Evolutionary conservation across 169 alveolate genomes (phyloP).

Genomic region (Eimeria tenella): DNA sequence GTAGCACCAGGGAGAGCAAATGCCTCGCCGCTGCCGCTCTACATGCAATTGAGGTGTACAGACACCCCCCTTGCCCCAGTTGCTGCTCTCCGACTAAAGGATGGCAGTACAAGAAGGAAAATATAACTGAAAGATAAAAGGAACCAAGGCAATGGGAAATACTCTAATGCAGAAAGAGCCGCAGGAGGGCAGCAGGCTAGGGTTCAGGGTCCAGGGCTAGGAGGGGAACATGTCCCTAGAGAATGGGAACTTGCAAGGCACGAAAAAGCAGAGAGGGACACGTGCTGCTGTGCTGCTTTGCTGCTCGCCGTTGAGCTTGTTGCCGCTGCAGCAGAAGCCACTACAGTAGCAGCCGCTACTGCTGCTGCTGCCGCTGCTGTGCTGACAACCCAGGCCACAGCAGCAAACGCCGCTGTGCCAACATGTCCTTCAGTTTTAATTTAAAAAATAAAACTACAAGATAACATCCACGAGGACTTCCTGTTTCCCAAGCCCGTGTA

Average conservation of each 20-base stretch:
- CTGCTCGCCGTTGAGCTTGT: constrained; percentile 26
- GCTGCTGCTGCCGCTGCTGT: constrained; percentile 43
- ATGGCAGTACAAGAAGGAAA: constrained; percentile 9
- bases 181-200: constrained; percentile 57
- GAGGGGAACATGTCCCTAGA: constrained; percentile 46
- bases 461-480: not conserved
- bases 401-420: not conserved
- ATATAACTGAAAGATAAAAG: constrained; percentile 15
- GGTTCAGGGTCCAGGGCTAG: constrained; percentile 24
- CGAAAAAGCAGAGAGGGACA: constrained; percentile 52
- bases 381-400: constrained; percentile 20
- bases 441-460: not conserved
- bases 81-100: constrained; percentile 51
- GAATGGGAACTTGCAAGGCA: constrained; percentile 41
- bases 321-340: constrained; percentile 64
- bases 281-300: constrained; percentile 25
- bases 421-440: not conserved
- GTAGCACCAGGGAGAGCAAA: constrained; percentile 17
- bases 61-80: constrained; percentile 30
- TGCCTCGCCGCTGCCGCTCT: constrained; percentile 34
- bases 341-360: constrained; percentile 43
- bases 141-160: constrained; percentile 44
- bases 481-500: not conserved
- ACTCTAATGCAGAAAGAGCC: constrained; percentile 46
- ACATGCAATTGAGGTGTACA: constrained; percentile 46